A percentile compares a stretch with the other conserved stretches of the same genome.
Evolutionary conservation across 805 yeast genomes (phyloP).

Genomic region (Ogataea saltuana): DNA sequence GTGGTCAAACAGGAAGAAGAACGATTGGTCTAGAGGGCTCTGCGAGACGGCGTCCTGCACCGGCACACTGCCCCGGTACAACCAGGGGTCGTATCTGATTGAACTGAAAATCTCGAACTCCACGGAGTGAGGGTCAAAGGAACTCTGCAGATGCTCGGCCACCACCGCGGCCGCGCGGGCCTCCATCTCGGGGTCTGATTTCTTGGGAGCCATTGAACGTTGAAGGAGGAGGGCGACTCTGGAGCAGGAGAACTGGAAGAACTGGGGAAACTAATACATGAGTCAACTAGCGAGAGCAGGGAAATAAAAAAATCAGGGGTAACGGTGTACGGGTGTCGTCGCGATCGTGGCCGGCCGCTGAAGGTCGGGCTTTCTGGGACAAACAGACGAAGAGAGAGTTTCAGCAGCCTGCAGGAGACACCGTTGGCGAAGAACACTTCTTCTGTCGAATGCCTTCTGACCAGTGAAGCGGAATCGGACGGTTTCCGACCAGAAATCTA

Average conservation of each 20-base stretch:
- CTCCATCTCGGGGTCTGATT: conserved; percentile 7
- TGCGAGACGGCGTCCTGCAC: conserved; percentile 29
- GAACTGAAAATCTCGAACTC: conserved; percentile 65
- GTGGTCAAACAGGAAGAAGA: conserved; percentile 62
- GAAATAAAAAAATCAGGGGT: not conserved
- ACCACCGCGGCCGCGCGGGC: conserved; percentile 9
- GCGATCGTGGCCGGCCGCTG: too few relatives aligned
- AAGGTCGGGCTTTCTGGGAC: too few relatives aligned
- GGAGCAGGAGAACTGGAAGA: not conserved
- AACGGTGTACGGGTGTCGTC: too few relatives aligned
- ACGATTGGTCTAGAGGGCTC: conserved; percentile 29
- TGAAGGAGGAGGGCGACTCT: not conserved
- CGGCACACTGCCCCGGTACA: conserved; percentile 34
- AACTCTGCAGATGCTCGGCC: conserved; percentile 12
- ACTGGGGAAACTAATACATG: not conserved
- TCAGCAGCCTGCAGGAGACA: too few relatives aligned
- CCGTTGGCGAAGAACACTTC: too few relatives aligned
- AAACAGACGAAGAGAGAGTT: too few relatives aligned
- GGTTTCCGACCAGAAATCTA: not conserved
- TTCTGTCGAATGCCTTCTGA: too few relatives aligned
- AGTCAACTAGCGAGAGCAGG: not conserved
- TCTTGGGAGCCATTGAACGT: not conserved
- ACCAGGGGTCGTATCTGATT: conserved; percentile 70
- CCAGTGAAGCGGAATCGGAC: too few relatives aligned
- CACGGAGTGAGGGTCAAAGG: conserved; percentile 17